phyloP scores from a whole-genome alignment of 2,329 filamentous ascomycete species.

The Trichophyton benhamiae region DNA sequence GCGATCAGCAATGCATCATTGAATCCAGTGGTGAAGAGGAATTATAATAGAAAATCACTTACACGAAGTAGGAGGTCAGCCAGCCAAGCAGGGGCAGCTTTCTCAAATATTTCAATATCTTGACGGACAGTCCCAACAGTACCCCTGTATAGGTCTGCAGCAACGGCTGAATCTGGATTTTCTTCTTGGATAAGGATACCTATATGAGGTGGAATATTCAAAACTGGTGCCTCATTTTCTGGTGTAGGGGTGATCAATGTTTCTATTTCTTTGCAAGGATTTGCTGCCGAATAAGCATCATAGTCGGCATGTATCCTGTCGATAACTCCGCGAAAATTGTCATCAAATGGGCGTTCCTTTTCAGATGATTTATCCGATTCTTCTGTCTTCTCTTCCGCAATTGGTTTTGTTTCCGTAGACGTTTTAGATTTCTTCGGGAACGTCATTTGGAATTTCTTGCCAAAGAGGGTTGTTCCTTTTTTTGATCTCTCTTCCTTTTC shows the following conservation, averaged over 20 bases:
- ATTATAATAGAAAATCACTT: constrained; percentile 16
- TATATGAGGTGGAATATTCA: constrained; percentile 38
- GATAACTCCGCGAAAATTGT: constrained; percentile 36
- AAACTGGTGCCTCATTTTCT: constrained; percentile 34
- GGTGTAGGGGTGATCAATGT: constrained; percentile 33
- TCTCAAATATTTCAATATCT: constrained; percentile 73
- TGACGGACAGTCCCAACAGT: constrained; percentile 65
- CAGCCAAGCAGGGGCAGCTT: constrained; percentile 80
- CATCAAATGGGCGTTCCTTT: constrained; percentile 35
- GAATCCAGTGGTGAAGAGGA: neutral
- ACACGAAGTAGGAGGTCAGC: constrained; percentile 70
- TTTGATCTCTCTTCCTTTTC: constrained; percentile 47
- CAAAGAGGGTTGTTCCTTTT: constrained; percentile 50
- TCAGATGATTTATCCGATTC: constrained; percentile 42
- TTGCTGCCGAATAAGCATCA: constrained; percentile 29
- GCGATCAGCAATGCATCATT: neutral
- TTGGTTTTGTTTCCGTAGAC: constrained; percentile 55
- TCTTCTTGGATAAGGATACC: constrained; percentile 55
- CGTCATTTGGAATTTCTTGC: constrained; percentile 70
- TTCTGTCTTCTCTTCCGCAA: constrained; percentile 60
- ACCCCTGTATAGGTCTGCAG: constrained; percentile 80
- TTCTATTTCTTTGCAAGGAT: constrained; percentile 27
- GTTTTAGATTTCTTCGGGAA: constrained; percentile 68
- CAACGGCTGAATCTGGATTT: constrained; percentile 48
- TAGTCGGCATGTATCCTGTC: constrained; percentile 37